These are phyloP conservation scores for Sporothrix brasiliensis DNA, from an alignment of 2,329 filamentous ascomycete genomes.

Conservation along the genomic window DNA sequence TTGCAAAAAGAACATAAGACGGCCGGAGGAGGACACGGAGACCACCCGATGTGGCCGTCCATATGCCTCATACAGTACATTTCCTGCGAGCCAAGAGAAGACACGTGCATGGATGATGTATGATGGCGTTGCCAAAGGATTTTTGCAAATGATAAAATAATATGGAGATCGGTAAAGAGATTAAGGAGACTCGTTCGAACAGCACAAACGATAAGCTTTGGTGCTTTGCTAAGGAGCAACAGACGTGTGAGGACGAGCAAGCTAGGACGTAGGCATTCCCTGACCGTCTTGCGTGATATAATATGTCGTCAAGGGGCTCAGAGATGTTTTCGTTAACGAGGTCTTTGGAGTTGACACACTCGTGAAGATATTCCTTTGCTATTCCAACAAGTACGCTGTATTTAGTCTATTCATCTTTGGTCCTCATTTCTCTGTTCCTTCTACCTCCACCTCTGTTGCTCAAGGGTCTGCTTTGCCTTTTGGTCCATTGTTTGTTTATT, in stretches of 20 bases:
- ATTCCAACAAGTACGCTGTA: no score
- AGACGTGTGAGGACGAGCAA: no score
- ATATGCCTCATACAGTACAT: neutral
- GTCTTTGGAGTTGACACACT: no score
- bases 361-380: no score
- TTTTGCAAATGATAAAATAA: neutral
- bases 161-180: neutral
- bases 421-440: no score
- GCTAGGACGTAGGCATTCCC: no score
- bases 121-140: neutral
- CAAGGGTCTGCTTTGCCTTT: no score
- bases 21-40: neutral
- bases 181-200: neutral
- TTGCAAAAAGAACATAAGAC: neutral
- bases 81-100: slow-evolving; percentile 3
- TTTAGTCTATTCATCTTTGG: no score
- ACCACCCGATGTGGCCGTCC: neutral
- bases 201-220: no score
- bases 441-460: no score
- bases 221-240: neutral
- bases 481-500: no score
- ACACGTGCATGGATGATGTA: neutral
- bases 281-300: neutral
- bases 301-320: neutral
- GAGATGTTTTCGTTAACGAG: no score